phyloP scores from a whole-genome alignment of 1,139 yeast species.

The Casaregolazyma lundiana region DNA sequence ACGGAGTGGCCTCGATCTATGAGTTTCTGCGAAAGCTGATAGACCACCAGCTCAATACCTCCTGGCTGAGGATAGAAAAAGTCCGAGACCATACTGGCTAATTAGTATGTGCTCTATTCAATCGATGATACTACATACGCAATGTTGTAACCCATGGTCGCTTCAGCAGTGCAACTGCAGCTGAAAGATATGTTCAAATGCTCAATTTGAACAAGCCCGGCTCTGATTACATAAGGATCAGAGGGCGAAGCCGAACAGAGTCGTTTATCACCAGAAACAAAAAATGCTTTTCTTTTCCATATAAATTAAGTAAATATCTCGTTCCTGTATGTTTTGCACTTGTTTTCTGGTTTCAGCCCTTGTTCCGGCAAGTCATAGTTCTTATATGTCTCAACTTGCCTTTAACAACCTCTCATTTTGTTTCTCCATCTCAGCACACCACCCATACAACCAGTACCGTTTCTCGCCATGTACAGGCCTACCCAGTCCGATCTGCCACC shows the following conservation, averaged over 20 bases:
- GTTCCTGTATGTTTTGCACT: too few relatives aligned
- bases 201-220: too few relatives aligned
- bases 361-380: neutral
- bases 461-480: neutral
- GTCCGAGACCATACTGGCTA: constrained; percentile 81
- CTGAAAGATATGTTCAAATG: too few relatives aligned
- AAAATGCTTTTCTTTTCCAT: too few relatives aligned
- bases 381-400: too few relatives aligned
- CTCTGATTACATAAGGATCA: neutral
- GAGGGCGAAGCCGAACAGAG: neutral
- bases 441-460: neutral
- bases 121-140: constrained; percentile 36
- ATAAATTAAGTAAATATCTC: too few relatives aligned
- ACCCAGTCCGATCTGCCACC: constrained; percentile 20
- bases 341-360: neutral
- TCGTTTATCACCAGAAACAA: neutral
- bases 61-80: constrained; percentile 99
- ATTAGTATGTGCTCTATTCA: neutral
- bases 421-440: neutral
- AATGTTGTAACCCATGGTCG: constrained; percentile 37
- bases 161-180: neutral
- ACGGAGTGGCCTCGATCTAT: constrained; percentile 87
- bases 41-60: constrained; percentile 93
- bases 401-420: too few relatives aligned
- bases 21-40: constrained; percentile 74